phyloP scores from a whole-genome alignment of 2,329 filamentous ascomycete species.

The Cladophialophora bantiana region DNA sequence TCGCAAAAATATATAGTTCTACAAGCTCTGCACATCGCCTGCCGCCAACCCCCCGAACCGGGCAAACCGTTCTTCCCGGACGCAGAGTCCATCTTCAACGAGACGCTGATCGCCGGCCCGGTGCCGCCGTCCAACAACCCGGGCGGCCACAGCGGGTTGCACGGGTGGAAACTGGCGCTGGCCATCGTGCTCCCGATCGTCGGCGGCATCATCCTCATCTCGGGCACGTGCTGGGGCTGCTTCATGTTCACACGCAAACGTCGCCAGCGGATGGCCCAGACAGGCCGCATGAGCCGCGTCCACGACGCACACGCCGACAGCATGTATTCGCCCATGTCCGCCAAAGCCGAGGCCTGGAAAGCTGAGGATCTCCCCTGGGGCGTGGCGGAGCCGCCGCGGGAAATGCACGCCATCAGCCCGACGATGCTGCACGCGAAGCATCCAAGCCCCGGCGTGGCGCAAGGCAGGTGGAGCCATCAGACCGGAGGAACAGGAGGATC shows the following conservation, averaged over 20 bases:
- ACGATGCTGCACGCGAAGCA: slow-evolving; percentile 30
- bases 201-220: slow-evolving; percentile 50
- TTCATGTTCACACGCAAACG: slow-evolving; percentile 53
- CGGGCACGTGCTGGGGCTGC: slow-evolving; percentile 46
- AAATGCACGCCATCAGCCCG: slow-evolving; percentile 39
- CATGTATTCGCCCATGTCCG: slow-evolving; percentile 33
- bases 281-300: slow-evolving; percentile 38
- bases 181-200: slow-evolving; percentile 54
- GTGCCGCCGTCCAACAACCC: slow-evolving; percentile 37
- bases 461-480: slow-evolving; percentile 34
- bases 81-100: slow-evolving; percentile 51
- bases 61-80: slow-evolving; percentile 50
- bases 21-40: slow-evolving; percentile 55
- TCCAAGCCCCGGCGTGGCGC: slow-evolving; percentile 37
- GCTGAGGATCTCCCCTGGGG: slow-evolving; percentile 24
- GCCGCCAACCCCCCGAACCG: slow-evolving; percentile 48
- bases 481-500: slow-evolving; percentile 14
- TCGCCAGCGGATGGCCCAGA: slow-evolving; percentile 46
- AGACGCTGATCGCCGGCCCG: slow-evolving; percentile 42
- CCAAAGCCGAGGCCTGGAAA: slow-evolving; percentile 28
- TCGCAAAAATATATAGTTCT: slow-evolving; percentile 46
- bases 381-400: slow-evolving; percentile 29
- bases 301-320: slow-evolving; percentile 35
- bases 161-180: slow-evolving; percentile 46
- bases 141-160: slow-evolving; percentile 35